These are phyloP conservation scores for Papiliotrema laurentii DNA, from an alignment of 1,284 basidiomycete species.

Conservation along the genomic window DNA sequence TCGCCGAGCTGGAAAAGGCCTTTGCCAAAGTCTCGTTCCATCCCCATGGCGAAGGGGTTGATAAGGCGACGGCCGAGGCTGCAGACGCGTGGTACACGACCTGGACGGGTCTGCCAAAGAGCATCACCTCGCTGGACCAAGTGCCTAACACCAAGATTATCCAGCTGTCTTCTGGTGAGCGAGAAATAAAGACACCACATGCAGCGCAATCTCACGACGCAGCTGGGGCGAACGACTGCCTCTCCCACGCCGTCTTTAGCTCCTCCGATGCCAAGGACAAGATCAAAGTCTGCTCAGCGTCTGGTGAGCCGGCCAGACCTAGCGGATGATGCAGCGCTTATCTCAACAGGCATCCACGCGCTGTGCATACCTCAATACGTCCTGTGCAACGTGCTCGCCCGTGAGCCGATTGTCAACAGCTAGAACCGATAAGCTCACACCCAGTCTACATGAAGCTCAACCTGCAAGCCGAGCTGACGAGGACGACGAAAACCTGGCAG, in stretches of 20 bases:
- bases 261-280: neutral
- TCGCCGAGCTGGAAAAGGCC: constrained; percentile 21
- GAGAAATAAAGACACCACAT: neutral
- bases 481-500: neutral
- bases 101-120: constrained; percentile 21
- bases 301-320: neutral
- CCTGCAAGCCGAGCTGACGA: neutral
- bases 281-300: constrained; percentile 3
- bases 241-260: neutral
- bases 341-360: neutral
- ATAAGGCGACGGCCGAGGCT: constrained; percentile 15
- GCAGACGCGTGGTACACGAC: constrained; percentile 32
- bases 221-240: constrained; percentile 1
- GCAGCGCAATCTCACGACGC: neutral
- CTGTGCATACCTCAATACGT: constrained; percentile 1
- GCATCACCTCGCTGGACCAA: constrained; percentile 15
- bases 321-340: neutral
- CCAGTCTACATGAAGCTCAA: constrained; percentile 1
- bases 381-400: neutral
- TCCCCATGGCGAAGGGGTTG: constrained; percentile 14
- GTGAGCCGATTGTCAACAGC: neutral
- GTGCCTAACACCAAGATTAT: constrained; percentile 26
- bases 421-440: neutral
- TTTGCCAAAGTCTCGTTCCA: constrained; percentile 35
- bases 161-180: constrained; percentile 22